phyloP scores from a whole-genome alignment of 257 asterid genomes.

The Nicotiana tomentosiformis region DNA sequence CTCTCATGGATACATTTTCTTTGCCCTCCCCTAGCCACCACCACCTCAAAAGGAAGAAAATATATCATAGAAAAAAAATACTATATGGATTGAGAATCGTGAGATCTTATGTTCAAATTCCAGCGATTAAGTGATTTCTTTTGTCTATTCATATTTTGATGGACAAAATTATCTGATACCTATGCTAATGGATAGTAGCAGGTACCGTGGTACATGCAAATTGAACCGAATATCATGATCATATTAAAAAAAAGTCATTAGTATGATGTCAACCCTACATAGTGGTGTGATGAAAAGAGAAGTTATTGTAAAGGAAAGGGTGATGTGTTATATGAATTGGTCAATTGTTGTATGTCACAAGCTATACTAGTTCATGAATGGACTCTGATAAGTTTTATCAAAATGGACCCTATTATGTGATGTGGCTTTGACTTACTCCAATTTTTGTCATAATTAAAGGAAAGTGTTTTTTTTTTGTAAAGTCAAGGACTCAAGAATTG shows the following conservation, averaged over 20 bases:
- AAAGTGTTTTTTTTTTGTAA: background rate
- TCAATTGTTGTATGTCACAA: constrained; percentile 1
- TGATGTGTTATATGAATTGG: background rate
- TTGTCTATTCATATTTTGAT: rapidly evolving
- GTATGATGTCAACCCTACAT: background rate
- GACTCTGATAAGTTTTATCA: background rate
- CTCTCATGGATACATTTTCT: no score
- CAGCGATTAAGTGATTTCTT: no score
- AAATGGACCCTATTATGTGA: background rate
- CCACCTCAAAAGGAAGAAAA: background rate
- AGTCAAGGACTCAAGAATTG: background rate
- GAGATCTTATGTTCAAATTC: no score
- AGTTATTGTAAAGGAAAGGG: background rate
- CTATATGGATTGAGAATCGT: no score
- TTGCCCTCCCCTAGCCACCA: background rate
- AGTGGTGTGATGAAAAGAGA: background rate
- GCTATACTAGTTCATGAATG: background rate
- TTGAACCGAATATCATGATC: no score
- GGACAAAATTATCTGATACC: no score
- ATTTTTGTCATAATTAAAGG: background rate
- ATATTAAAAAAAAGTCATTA: background rate
- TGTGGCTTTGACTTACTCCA: background rate
- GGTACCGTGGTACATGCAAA: no score
- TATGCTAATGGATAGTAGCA: no score
- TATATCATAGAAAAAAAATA: background rate